phyloP scores from a whole-genome alignment of 2,329 filamentous ascomycete genomes.

The Macrophomina tecta region DNA sequence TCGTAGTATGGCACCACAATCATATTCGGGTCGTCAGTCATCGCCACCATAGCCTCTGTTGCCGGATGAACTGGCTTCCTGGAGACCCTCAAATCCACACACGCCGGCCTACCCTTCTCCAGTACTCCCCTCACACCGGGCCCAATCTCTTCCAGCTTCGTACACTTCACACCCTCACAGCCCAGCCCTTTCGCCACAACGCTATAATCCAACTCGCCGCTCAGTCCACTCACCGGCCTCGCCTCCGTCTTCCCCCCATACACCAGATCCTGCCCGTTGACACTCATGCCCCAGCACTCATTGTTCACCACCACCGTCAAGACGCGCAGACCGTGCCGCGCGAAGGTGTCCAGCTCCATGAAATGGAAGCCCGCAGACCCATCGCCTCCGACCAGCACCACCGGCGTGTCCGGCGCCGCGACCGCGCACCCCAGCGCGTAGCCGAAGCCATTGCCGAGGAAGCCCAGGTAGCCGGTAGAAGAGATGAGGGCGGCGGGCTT shows the following conservation, averaged over 20 bases:
- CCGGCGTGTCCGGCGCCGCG: conserved; percentile 39
- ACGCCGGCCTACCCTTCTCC: conserved; percentile 37
- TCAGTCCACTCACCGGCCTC: conserved; percentile 42
- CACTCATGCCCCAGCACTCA: conserved; percentile 53
- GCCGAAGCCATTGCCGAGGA: conserved; percentile 56
- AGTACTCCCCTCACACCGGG: conserved; percentile 42
- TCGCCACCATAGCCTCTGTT: conserved; percentile 51
- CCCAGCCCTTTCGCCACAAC: conserved; percentile 51
- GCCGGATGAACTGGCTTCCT: conserved; percentile 43
- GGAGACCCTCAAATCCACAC: conserved; percentile 52
- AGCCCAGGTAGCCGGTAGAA: conserved; percentile 50
- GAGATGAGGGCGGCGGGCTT: conserved; percentile 37
- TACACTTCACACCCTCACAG: conserved; percentile 33
- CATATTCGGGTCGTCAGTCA: conserved; percentile 49
- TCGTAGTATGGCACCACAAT: conserved; percentile 59
- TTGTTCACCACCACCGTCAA: conserved; percentile 55
- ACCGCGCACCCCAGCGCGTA: conserved; percentile 53
- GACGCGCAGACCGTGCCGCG: conserved; percentile 47
- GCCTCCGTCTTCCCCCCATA: conserved; percentile 43
- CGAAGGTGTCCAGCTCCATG: conserved; percentile 54
- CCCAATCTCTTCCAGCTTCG: conserved; percentile 33
- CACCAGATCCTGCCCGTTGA: conserved; percentile 53
- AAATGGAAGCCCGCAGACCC: conserved; percentile 55
- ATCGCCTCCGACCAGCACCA: conserved; percentile 55
- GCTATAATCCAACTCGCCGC: conserved; percentile 46